Base-by-base conservation (phyloP, 1,139 yeast species). In the Diutina neorugosa region DNA sequence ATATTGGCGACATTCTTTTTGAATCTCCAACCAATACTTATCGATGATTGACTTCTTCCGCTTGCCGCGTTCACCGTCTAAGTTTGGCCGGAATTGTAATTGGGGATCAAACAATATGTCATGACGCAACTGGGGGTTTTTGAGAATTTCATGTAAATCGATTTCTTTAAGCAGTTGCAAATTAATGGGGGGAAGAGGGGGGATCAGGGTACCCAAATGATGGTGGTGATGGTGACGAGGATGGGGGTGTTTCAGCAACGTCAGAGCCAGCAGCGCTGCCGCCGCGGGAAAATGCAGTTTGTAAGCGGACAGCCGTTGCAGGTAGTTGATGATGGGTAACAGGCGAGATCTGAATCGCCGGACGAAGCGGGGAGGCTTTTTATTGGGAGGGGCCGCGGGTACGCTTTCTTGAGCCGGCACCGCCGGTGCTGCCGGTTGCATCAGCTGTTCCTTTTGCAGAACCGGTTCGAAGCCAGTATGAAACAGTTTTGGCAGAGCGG, bases 21-120 rank as follows among this genome's bases (percentile, higher is more conserved):
- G 82, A 52, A 91, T 82, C 59, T 85, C 86, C 53, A 71, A 70
- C 98, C 98, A 91, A 68, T 90, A 89, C 62, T 78, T 82, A 62
- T 86, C 95, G 52, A 90, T 84, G 50, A 84, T 74, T 54, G 77
- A 69, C 65, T 84, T 84, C 74, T 89, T 88, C 57, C 90, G 77
- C 60, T 82, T 76, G 43, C 96, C 96, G 54, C 96, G 73, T 67
- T 88, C 96, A 53, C 96, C 96, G 66, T 90, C 96, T 60, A 89
- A 71, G 65, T 91, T 87, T 46, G 97, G 96, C 61, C 96, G 77
- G 67, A 90, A 90, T 71, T 90, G 96, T 56, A 91, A 75, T 64
- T 87, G 89, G 18, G 97, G 96, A 69, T 91, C 97, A 65, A 91
- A 91, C 27, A 89, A 76, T 55, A 91, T 88, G 64, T 91, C 98